Conservation (phyloP, 768 basidiomycete species). For the Mycena filopes region DNA sequence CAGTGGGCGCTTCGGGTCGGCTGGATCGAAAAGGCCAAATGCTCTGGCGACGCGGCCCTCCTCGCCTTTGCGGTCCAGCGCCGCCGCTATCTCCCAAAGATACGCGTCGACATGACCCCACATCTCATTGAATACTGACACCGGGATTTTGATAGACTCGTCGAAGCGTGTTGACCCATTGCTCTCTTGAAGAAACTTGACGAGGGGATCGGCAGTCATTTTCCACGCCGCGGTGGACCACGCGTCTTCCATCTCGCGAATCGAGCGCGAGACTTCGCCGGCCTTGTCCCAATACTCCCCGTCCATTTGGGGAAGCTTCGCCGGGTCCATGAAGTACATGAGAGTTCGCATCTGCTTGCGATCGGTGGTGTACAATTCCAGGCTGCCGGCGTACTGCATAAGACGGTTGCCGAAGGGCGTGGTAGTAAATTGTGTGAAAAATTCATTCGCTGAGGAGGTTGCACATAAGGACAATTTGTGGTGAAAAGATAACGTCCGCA, state of each 20-base stretch:
- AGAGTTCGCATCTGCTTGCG: conserved; percentile 8
- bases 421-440: conserved; percentile 7
- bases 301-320: background rate
- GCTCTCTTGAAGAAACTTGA: background rate
- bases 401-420: conserved; percentile 17
- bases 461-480: background rate
- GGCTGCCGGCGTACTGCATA: conserved; percentile 1
- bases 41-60: conserved; percentile 26
- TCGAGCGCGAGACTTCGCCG: conserved; percentile 18
- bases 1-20: conserved; percentile 15
- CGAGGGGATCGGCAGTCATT: background rate
- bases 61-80: conserved; percentile 22
- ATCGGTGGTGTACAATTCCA: conserved; percentile 1
- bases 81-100: conserved; percentile 23
- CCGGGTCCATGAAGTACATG: conserved; percentile 28
- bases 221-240: background rate
- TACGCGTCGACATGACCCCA: conserved; percentile 17
- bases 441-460: conserved; percentile 11
- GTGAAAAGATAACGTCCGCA: background rate
- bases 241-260: conserved; percentile 10
- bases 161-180: background rate
- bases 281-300: conserved; percentile 6
- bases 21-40: conserved; percentile 29
- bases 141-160: background rate
- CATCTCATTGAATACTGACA: conserved; percentile 20